phyloP scores from a whole-genome alignment of 129 eudicot species.

The Centaurea solstitialis region DNA sequence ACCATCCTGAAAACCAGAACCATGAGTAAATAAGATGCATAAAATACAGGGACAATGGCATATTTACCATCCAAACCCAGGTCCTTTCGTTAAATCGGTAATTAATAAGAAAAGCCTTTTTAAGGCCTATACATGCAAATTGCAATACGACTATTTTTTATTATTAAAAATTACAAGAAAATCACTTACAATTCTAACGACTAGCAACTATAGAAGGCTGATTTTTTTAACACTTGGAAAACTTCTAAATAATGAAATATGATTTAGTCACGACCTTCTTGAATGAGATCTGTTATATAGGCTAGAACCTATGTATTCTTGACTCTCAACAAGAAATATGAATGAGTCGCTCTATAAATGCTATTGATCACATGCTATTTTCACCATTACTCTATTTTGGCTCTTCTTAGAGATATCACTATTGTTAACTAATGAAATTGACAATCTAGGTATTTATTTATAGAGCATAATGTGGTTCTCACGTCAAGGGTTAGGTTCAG shows the following conservation, averaged over 20 bases:
- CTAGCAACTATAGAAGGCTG: neutral
- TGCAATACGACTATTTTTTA: too few relatives aligned
- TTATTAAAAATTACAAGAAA: too few relatives aligned
- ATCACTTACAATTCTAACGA: neutral
- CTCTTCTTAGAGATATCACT: too few relatives aligned
- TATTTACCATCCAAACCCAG: neutral
- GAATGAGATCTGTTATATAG: neutral
- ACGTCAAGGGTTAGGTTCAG: too few relatives aligned
- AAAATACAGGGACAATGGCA: neutral
- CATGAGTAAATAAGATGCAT: constrained; percentile 10
- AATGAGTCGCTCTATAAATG: neutral
- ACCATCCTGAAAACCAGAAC: constrained; percentile 57
- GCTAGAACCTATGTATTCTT: constrained; percentile 69
- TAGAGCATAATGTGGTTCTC: too few relatives aligned
- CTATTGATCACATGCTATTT: too few relatives aligned
- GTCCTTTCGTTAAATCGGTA: neutral
- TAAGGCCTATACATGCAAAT: neutral
- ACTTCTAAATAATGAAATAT: neutral
- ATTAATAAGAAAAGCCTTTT: neutral
- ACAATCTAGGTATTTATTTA: too few relatives aligned
- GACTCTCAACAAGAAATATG: neutral
- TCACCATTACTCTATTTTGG: too few relatives aligned
- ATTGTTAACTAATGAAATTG: too few relatives aligned
- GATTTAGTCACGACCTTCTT: neutral
- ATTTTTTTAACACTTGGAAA: neutral